phyloP scores from a whole-genome alignment of 2,329 filamentous ascomycete species.

The Helotiales sp. region DNA sequence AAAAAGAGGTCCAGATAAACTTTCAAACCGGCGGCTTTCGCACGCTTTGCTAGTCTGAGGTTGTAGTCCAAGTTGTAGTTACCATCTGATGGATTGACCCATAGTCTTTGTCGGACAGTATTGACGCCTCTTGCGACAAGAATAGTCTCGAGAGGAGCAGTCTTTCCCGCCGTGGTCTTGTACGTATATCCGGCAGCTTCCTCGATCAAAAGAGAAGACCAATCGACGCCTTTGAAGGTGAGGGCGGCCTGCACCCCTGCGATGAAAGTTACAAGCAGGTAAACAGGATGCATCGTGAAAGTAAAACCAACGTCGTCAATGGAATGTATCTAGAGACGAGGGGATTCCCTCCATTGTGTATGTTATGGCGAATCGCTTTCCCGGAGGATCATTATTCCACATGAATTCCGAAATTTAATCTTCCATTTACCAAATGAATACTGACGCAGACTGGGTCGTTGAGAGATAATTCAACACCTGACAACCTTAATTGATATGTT shows the following conservation, averaged over 20 bases:
- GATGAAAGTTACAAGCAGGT: constrained; percentile 16
- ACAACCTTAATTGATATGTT: neutral
- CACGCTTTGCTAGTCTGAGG: constrained; percentile 67
- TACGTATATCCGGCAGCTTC: constrained; percentile 66
- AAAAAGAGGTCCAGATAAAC: constrained; percentile 67
- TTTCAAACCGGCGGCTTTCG: constrained; percentile 64
- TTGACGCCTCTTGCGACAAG: constrained; percentile 67
- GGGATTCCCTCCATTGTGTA: neutral
- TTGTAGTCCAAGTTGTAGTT: constrained; percentile 75
- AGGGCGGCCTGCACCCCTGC: constrained; percentile 47
- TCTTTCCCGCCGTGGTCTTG: constrained; percentile 58
- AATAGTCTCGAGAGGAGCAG: constrained; percentile 65
- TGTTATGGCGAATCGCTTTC: neutral
- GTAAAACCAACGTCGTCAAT: neutral
- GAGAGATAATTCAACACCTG: neutral
- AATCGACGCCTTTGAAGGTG: constrained; percentile 70
- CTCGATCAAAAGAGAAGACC: constrained; percentile 69
- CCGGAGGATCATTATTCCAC: neutral
- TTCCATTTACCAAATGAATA: neutral
- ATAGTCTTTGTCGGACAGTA: constrained; percentile 72
- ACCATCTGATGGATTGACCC: constrained; percentile 70
- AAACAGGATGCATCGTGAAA: constrained; percentile 19
- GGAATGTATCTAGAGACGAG: neutral
- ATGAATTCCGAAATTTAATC: neutral
- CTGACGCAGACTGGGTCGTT: too few species aligned